These are phyloP conservation scores for Diaporthe ilicicola DNA, from an alignment of 2,329 filamentous ascomycete species.

Conservation along the genomic window DNA sequence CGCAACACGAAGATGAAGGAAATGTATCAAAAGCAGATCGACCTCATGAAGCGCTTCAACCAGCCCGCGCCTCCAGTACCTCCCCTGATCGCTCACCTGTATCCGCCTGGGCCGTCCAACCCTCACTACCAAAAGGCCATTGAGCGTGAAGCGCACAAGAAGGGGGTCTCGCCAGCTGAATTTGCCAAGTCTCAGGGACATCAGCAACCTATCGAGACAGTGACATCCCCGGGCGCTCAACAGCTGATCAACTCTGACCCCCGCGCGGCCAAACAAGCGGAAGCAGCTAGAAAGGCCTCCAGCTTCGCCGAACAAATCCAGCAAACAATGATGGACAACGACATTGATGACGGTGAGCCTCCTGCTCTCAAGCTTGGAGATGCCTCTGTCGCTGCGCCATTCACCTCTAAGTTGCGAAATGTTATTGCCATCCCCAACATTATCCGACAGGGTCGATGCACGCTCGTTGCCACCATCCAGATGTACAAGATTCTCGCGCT, in stretches of 20 bases:
- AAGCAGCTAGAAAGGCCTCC: constrained; percentile 76
- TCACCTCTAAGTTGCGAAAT: constrained; percentile 96
- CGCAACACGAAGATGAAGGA: constrained; percentile 98
- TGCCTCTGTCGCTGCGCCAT: constrained; percentile 95
- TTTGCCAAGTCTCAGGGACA: constrained; percentile 61
- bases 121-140: constrained; percentile 95
- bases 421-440: constrained; percentile 98
- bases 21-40: constrained; percentile 94
- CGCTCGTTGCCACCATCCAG: constrained; percentile 96
- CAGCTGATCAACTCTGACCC: constrained; percentile 62
- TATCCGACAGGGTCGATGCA: constrained; percentile 96
- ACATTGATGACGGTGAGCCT: constrained; percentile 86
- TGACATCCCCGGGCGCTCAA: constrained; percentile 73
- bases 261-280: constrained; percentile 67
- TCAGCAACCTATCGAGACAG: constrained; percentile 66
- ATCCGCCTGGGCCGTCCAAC: constrained; percentile 88
- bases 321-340: constrained; percentile 86
- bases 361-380: constrained; percentile 97
- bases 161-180: constrained; percentile 71
- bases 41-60: constrained; percentile 94
- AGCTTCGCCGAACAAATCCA: constrained; percentile 88
- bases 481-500: constrained; percentile 99
- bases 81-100: constrained; percentile 90
- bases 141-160: constrained; percentile 83
- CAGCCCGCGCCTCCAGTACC: constrained; percentile 93